Evolutionary conservation across 805 yeast genomes (phyloP).

Genomic region (Monosporozyma yasuniensis): DNA sequence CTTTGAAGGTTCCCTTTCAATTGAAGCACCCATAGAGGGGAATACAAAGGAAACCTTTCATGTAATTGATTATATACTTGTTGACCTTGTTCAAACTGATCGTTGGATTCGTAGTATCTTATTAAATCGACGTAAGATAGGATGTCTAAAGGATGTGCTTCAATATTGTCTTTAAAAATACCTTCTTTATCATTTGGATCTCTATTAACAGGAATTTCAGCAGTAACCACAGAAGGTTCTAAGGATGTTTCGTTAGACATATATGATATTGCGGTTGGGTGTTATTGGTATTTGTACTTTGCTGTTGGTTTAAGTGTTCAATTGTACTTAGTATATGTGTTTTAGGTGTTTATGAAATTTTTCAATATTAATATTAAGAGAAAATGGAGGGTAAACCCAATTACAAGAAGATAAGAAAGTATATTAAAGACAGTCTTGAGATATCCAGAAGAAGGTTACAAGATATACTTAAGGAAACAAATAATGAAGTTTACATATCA

Average conservation of each 20-base stretch:
- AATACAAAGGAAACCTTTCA: conserved; percentile 55
- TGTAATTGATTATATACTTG: conserved; percentile 53
- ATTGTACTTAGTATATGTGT: neutral
- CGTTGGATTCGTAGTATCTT: conserved; percentile 40
- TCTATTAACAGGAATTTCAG: neutral
- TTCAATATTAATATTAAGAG: neutral
- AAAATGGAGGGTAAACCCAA: neutral
- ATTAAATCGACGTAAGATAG: conserved; percentile 50
- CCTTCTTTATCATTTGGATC: conserved; percentile 1
- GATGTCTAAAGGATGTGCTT: conserved; percentile 43
- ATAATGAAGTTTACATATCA: conserved; percentile 8
- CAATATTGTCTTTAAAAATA: neutral
- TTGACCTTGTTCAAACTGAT: conserved; percentile 51
- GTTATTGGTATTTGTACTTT: neutral
- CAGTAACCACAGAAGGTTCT: neutral
- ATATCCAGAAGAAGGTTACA: neutral
- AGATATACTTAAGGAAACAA: neutral
- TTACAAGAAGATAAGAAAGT: too few relatives aligned
- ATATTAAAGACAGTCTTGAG: neutral
- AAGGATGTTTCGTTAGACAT: conserved; percentile 2
- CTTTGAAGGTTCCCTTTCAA: conserved; percentile 54
- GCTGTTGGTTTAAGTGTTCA: neutral
- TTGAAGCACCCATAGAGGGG: conserved; percentile 67
- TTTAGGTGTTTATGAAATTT: neutral
- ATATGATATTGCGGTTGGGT: neutral